Percentiles rank a stretch among this genome's conserved stretches.
These are phyloP conservation scores for Penicillium sp. DNA, from an alignment of 2,329 filamentous ascomycete genomes.

Conservation along the genomic window DNA sequence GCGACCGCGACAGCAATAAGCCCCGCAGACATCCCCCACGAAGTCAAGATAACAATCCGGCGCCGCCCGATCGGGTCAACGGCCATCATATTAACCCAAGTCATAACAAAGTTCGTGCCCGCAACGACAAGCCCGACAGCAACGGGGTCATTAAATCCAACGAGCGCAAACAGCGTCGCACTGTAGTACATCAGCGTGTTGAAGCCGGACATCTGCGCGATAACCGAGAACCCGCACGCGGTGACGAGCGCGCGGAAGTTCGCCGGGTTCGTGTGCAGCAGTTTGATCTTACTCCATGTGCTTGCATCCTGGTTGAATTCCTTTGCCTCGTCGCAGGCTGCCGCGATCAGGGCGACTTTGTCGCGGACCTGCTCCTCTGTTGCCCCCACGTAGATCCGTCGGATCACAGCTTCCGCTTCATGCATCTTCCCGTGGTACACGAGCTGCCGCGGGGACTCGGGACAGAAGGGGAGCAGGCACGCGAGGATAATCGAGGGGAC, in stretches of 20 bases:
- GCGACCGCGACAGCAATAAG: conserved; percentile 53
- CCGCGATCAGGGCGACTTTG: conserved; percentile 52
- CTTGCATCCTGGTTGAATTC: conserved; percentile 47
- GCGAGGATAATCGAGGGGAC: conserved; percentile 53
- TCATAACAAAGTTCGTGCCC: conserved; percentile 52
- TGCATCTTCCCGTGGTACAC: conserved; percentile 23
- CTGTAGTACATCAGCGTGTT: conserved; percentile 54
- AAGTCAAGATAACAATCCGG: too few species aligned
- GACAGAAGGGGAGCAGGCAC: conserved; percentile 52
- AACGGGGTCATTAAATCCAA: conserved; percentile 56
- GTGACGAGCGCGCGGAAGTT: conserved; percentile 49
- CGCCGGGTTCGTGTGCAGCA: conserved; percentile 49
- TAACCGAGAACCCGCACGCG: conserved; percentile 57
- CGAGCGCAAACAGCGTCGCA: conserved; percentile 50
- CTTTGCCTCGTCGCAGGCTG: conserved; percentile 47
- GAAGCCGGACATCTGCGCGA: conserved; percentile 54
- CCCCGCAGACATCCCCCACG: too few species aligned
- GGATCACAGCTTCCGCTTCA: conserved; percentile 39
- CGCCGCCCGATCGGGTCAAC: conserved; percentile 53
- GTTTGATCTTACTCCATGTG: conserved; percentile 50
- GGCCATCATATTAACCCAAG: conserved; percentile 52
- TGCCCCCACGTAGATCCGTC: conserved; percentile 32
- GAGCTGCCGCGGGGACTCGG: conserved; percentile 31
- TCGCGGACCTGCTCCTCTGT: conserved; percentile 50
- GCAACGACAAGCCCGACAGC: conserved; percentile 49